phyloP scores from a whole-genome alignment of 192 early-diverging fungal genomes.

The Diversispora epigaea region DNA sequence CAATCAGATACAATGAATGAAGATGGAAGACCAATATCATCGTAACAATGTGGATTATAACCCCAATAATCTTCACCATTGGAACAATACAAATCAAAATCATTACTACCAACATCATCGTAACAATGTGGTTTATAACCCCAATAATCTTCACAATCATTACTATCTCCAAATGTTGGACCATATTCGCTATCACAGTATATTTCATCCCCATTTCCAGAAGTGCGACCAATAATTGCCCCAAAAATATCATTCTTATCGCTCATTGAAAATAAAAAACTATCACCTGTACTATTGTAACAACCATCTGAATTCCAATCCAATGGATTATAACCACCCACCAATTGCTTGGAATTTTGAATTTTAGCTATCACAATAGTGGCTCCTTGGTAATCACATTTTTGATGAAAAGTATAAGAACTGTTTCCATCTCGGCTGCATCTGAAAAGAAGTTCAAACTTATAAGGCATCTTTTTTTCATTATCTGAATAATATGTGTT shows the following conservation, averaged over 20 bases:
- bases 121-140: too few relatives aligned
- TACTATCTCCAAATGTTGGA: not conserved
- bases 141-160: not conserved
- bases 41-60: not conserved
- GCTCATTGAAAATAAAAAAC: not conserved
- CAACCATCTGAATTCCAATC: not conserved
- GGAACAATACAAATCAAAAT: not conserved
- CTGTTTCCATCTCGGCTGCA: not conserved
- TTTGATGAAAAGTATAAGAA: not conserved
- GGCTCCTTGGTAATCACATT: not conserved
- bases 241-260: not conserved
- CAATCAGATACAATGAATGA: not conserved
- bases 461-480: not conserved
- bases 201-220: not conserved
- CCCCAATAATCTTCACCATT: not conserved
- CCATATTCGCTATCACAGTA: too few relatives aligned
- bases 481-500: not conserved
- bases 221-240: not conserved
- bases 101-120: too few relatives aligned
- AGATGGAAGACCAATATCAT: not conserved
- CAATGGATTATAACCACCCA: too few relatives aligned
- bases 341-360: not conserved
- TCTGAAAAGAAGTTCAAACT: not conserved
- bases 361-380: conserved; percentile 2
- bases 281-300: not conserved